A percentile compares a stretch with the other conserved stretches of the same genome.
Conservation (phyloP, 306 rosid species). For the Prinsepia uniflora region DNA sequence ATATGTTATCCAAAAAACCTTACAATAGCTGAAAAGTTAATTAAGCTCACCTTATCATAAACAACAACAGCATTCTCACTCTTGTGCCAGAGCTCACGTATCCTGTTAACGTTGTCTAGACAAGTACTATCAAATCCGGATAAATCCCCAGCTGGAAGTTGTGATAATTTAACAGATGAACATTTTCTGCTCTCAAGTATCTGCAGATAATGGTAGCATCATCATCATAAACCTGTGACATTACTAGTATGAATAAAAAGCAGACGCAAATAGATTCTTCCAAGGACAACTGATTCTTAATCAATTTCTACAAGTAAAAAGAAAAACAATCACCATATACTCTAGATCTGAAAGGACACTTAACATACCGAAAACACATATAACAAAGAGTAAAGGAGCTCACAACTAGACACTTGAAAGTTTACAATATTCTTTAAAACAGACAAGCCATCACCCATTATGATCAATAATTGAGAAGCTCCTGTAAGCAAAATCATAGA, state of each 20-base stretch:
- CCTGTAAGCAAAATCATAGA: neutral
- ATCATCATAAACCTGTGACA: neutral
- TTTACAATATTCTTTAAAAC: neutral
- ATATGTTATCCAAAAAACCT: neutral
- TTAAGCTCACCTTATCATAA: constrained; percentile 50
- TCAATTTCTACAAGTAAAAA: neutral
- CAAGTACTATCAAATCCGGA: constrained; percentile 27
- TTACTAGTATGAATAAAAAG: neutral
- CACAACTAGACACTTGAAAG: neutral
- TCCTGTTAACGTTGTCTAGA: constrained; percentile 47
- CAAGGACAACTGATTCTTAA: neutral
- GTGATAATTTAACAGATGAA: constrained; percentile 32
- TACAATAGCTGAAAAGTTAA: constrained; percentile 2
- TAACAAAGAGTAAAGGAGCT: neutral
- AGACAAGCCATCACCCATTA: neutral
- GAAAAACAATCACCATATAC: neutral
- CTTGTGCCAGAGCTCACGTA: constrained; percentile 43
- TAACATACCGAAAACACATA: neutral
- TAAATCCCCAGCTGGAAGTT: constrained; percentile 30
- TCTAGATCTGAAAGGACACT: neutral
- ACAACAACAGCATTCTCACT: constrained; percentile 51
- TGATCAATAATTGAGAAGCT: neutral
- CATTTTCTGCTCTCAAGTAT: constrained; percentile 25
- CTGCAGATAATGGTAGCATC: constrained; percentile 34
- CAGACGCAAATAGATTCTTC: neutral